phyloP scores from a whole-genome alignment of 768 basidiomycete genomes.

The Tephrocybe sp. region DNA sequence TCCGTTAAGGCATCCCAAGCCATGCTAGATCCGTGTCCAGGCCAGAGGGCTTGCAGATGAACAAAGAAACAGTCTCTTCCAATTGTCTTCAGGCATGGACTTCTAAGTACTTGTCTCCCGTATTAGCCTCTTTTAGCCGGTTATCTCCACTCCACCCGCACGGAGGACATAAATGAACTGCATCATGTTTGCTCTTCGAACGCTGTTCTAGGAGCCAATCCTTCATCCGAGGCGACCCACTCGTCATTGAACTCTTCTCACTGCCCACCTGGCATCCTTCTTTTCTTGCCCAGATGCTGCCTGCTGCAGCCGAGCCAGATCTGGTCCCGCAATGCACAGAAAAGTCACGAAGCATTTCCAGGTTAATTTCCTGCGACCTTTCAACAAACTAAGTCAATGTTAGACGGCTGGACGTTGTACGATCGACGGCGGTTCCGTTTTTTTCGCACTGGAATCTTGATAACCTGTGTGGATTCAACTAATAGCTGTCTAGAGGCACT shows the following conservation, averaged over 20 bases:
- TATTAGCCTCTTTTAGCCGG: background rate
- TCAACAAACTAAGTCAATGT: too few species aligned
- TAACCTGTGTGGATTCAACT: background rate
- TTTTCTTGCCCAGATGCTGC: too few species aligned
- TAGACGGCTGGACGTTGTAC: constrained; percentile 1
- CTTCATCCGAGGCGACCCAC: too few species aligned
- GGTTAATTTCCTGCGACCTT: too few species aligned
- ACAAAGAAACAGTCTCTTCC: background rate
- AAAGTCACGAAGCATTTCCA: too few species aligned
- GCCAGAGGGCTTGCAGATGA: background rate
- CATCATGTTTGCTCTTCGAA: background rate
- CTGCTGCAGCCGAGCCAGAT: too few species aligned
- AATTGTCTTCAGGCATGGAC: too few species aligned
- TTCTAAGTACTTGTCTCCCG: too few species aligned
- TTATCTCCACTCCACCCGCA: constrained; percentile 1
- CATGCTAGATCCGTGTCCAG: background rate
- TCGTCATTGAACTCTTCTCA: too few species aligned
- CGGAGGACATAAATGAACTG: background rate
- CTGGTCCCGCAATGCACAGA: too few species aligned
- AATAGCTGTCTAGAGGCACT: background rate
- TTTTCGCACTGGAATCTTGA: constrained; percentile 6
- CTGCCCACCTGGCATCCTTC: too few species aligned
- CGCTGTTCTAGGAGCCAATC: background rate
- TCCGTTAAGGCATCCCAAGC: background rate
- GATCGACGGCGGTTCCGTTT: constrained; percentile 5